These are phyloP conservation scores for Schoenoplectus tabernaemontani DNA, from an alignment of 202 grass and related monocot genomes.

Conservation along the genomic window DNA sequence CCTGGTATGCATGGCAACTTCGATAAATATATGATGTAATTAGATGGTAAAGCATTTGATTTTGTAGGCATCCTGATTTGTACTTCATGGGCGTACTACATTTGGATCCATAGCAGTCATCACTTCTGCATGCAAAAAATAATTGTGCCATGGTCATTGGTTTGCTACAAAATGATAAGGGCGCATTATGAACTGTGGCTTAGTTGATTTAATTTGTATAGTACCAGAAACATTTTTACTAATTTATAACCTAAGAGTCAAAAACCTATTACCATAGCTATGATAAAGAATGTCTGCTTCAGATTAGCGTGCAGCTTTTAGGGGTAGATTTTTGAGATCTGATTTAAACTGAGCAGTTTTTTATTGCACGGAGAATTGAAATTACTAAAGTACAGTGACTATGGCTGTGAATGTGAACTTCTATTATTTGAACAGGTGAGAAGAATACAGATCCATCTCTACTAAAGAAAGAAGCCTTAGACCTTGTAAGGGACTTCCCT, in stretches of 20 bases:
- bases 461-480: conserved; percentile 65
- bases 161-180: not conserved
- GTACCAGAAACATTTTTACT: not conserved
- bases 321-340: not conserved
- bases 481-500: conserved; percentile 58
- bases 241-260: not conserved
- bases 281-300: not conserved
- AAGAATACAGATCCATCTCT: conserved; percentile 37
- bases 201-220: not conserved
- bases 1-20: conserved; percentile 29
- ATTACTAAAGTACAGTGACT: not conserved
- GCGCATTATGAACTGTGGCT: not conserved
- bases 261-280: not conserved
- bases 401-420: not conserved
- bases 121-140: not conserved
- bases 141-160: not conserved
- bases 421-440: conserved; percentile 28
- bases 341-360: not conserved
- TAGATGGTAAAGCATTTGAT: not conserved
- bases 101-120: not conserved
- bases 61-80: not conserved
- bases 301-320: not conserved
- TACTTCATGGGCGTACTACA: not conserved
- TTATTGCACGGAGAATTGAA: not conserved
- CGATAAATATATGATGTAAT: not conserved